Conservation (phyloP, 768 basidiomycete genomes). For the Tricholoma bakamatsutake region DNA sequence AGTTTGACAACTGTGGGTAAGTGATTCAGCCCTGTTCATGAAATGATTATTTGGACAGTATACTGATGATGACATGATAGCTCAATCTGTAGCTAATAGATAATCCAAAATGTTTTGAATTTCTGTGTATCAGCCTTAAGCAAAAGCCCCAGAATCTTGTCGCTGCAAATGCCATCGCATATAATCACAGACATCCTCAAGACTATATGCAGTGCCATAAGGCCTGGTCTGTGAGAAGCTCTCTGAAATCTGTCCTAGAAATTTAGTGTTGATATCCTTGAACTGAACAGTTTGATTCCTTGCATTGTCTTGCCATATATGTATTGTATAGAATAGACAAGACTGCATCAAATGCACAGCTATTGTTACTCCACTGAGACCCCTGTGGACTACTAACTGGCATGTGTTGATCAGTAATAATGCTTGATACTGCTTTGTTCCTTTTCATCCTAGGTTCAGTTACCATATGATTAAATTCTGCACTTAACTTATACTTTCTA, state of each 20-base stretch:
- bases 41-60: not conserved
- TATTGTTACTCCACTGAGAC: too few relatives aligned
- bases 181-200: slow-evolving; percentile 1
- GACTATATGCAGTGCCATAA: not conserved
- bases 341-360: too few relatives aligned
- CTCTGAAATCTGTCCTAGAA: too few relatives aligned
- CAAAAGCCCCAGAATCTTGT: not conserved
- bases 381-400: not conserved
- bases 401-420: not conserved
- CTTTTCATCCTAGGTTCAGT: not conserved
- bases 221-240: not conserved
- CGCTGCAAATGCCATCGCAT: not conserved
- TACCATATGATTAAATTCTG: not conserved
- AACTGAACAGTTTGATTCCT: not conserved
- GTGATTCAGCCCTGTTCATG: not conserved
- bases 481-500: not conserved
- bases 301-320: too few relatives aligned
- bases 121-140: not conserved
- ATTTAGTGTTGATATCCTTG: not conserved
- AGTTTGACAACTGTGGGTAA: not conserved
- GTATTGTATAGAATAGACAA: too few relatives aligned
- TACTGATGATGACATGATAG: not conserved
- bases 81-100: not conserved
- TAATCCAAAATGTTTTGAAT: not conserved
- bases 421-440: not conserved